Evolutionary conservation across 768 basidiomycete species (phyloP), one percentile per base, ranked within the genome.

Genomic region (Hemileccinum impolitum): DNA sequence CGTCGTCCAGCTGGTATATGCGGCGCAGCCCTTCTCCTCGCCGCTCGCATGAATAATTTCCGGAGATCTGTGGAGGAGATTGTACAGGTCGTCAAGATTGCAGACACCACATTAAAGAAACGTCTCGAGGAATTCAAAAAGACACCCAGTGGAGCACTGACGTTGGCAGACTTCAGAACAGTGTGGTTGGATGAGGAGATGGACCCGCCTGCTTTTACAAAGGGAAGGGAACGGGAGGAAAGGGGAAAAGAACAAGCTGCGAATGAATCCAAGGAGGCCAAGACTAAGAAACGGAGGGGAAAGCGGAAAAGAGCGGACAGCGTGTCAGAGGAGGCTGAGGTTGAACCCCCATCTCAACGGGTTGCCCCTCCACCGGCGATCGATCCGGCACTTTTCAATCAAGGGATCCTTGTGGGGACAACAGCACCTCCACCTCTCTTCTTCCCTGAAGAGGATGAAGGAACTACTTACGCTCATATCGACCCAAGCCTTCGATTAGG

Each of bases 21-120:
- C 63, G 96, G 96, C 26, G 96, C 96, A 0, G 93, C 91, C 23
- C 78, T 98, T 25, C 77, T 98, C 35, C 81, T 99, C 14, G 96
- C 96, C 0, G 96, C 94, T 28, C 84, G 96, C 21, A 98, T 99
- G 96, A 97, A 95, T 72, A 96, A 96, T 67, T 98, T 95, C 62
- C 75, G 94, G 37, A 76, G 96, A 39, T 90, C 87, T 21, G 78
- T 97, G 11, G 90, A 94, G 63, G 96, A 99, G 68, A 89, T 99
- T 40, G 94, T 97, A 17, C 96, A 99, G 64, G 94, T 99, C 14
- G 96, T 98, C 56, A 99, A 98, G 71, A 96, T 97, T 56, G 92
- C 94, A n/a, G 94, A 97, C 61, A 85, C 84, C 11, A 99, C 96
- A 4, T 70, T 99, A 37, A 84, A 85, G 71, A 97, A 95, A 68